A percentile compares a stretch with the other conserved stretches of the same genome.
These are phyloP conservation scores for Paramarasmius palmivorus DNA, from an alignment of 1,284 basidiomycete species.

Conservation along the genomic window DNA sequence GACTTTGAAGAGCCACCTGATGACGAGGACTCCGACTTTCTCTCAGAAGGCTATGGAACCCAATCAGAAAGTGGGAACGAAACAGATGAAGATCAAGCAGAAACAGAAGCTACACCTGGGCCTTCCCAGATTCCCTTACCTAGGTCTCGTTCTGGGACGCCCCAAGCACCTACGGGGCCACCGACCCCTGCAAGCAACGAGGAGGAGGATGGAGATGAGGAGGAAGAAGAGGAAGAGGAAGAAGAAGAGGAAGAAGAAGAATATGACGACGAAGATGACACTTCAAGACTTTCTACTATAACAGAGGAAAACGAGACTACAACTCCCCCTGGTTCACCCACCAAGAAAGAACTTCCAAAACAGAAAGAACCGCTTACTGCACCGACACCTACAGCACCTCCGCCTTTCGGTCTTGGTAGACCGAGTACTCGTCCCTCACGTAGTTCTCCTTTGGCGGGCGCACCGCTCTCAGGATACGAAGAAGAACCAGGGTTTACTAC, in stretches of 20 bases:
- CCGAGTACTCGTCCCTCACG: conserved; percentile 59
- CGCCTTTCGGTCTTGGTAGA: conserved; percentile 43
- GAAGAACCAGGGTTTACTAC: conserved; percentile 23
- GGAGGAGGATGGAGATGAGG: conserved; percentile 26
- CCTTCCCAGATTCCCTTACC: conserved; percentile 11
- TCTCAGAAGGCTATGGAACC: conserved; percentile 20
- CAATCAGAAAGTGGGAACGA: conserved; percentile 17
- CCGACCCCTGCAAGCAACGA: not conserved
- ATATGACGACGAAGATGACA: conserved; percentile 20
- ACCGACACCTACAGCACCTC: conserved; percentile 30
- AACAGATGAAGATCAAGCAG: conserved; percentile 23
- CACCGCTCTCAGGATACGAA: conserved; percentile 44
- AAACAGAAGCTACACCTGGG: conserved; percentile 16
- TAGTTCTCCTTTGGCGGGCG: conserved; percentile 61
- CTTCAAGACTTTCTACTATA: too few relatives aligned
- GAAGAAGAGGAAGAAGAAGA: conserved; percentile 17
- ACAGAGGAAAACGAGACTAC: conserved; percentile 21
- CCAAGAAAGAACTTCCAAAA: too few relatives aligned
- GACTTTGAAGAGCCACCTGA: conserved; percentile 1
- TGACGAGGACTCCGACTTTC: conserved; percentile 7
- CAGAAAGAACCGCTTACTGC: conserved; percentile 26
- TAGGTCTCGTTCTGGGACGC: conserved; percentile 2
- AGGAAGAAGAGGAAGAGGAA: conserved; percentile 22
- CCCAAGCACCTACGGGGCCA: not conserved
- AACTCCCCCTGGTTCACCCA: conserved; percentile 19